Percentiles rank a stretch among this genome's conserved stretches.
Conservation (phyloP, 257 asterid species). For the Thymus mandschuricus region DNA sequence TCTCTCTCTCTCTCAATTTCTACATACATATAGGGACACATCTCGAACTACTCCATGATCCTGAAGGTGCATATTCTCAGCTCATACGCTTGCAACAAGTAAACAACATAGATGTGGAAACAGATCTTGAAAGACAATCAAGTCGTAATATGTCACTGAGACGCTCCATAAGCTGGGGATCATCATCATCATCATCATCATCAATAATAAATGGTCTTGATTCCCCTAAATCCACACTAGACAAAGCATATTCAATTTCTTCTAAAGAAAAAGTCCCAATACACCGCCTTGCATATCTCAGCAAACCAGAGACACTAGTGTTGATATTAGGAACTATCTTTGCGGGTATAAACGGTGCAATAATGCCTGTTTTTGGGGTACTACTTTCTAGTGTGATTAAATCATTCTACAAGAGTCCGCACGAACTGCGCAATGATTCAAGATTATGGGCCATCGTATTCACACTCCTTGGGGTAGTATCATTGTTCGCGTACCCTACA, state of each 20-base stretch:
- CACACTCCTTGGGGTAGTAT: constrained; percentile 38
- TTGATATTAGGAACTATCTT: constrained; percentile 46
- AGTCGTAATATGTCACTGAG: constrained; percentile 51
- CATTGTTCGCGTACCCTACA: constrained; percentile 46
- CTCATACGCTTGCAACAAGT: constrained; percentile 50
- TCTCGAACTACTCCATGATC: constrained; percentile 44
- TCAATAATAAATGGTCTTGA: constrained; percentile 26
- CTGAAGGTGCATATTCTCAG: constrained; percentile 55
- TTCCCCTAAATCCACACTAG: constrained; percentile 6
- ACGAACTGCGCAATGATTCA: constrained; percentile 49
- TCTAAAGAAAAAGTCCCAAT: constrained; percentile 39
- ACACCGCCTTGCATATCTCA: constrained; percentile 51
- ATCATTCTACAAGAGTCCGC: constrained; percentile 49
- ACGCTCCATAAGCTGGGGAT: constrained; percentile 44
- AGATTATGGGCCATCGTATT: constrained; percentile 60
- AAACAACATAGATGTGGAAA: not conserved
- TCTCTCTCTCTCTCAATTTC: not conserved
- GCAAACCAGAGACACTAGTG: constrained; percentile 60
- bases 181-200: constrained; percentile 46
- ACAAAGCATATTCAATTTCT: not conserved
- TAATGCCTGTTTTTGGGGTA: constrained; percentile 55
- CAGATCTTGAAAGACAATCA: constrained; percentile 33
- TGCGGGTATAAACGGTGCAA: constrained; percentile 55
- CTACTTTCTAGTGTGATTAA: constrained; percentile 46
- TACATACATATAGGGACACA: constrained; percentile 41